Evolutionary conservation across 768 basidiomycete genomes (phyloP), one percentile per base, ranked within the genome.

Genomic region (Boletus huronensis): DNA sequence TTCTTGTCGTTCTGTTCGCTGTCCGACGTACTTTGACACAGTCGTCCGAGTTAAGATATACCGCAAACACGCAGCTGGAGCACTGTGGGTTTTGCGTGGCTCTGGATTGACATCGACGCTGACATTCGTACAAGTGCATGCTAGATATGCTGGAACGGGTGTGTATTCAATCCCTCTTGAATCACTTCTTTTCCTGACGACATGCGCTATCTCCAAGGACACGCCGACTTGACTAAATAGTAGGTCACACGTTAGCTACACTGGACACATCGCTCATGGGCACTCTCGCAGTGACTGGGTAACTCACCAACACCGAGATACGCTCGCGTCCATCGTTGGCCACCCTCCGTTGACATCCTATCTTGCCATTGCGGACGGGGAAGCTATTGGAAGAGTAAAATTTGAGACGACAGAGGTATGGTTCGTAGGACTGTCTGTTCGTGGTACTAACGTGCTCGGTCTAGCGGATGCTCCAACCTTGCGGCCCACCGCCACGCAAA

Each of bases 191-290:
- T 41, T 54, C 54, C 57, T 61, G 52, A 62, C 41, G 10, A 48
- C 55, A 32, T 43, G 28, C 16, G 19, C 36, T 19, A 50, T 55
- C 23, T 31, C 44, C 29, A 54, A 93, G 94, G 96, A 28, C 95
- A 99, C 73, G 94, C 95, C 34, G 96, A 99, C 71, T 75, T 95
- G 69, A 91, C 93, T 6, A 98, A 98, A 78, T 94, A 88, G 96
- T 97, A 64, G 58, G 92, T 76, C 36, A 25, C 23, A 17, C 14
- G 10, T 38, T 49, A n/a, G n/a, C 25, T 40, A 19, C 32, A 0
- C 11, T 26, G 38, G 29, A 58, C 43, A 32, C 31, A 39, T 39
- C 45, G 47, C 45, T 53, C 11, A 61, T 61, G 58, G 65, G 60
- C 19, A 36, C 31, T 49, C 5, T 3, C 66, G 8, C 29, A 98